Evolutionary conservation across 164 flowering plant species (phyloP).

Genomic region (Protea cynaroides): DNA sequence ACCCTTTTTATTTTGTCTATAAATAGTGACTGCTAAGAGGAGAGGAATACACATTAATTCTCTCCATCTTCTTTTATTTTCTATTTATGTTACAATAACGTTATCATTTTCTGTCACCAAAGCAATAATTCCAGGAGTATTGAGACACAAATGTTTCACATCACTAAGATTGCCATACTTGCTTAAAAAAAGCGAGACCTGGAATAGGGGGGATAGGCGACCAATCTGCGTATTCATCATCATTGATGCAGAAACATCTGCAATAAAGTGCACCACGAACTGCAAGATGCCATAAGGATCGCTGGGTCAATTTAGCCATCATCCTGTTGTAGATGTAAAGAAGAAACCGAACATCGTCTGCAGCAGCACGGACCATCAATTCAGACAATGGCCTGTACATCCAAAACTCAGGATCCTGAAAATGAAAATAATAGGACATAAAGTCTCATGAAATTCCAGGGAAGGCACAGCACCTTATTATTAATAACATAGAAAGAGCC

Average conservation of each 20-base stretch:
- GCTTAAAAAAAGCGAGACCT: slow-evolving; percentile 38
- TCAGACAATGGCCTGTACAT: slow-evolving; percentile 80
- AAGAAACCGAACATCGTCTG: slow-evolving; percentile 97
- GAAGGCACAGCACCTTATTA: neutral
- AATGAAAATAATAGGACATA: slow-evolving; percentile 12
- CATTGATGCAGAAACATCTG: slow-evolving; percentile 81
- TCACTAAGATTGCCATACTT: neutral
- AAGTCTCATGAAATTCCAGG: neutral
- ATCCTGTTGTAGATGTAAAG: slow-evolving; percentile 73
- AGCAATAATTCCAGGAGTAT: neutral
- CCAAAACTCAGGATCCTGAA: slow-evolving; percentile 89
- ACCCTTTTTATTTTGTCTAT: too few relatives aligned
- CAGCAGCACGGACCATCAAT: slow-evolving; percentile 87
- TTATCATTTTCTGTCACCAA: too few relatives aligned
- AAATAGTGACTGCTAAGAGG: too few relatives aligned
- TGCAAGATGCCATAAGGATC: slow-evolving; percentile 73
- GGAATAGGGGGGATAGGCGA: slow-evolving; percentile 69
- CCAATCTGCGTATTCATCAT: slow-evolving; percentile 74
- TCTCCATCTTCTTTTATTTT: too few relatives aligned
- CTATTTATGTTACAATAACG: too few relatives aligned
- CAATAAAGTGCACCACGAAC: slow-evolving; percentile 83
- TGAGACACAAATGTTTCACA: neutral
- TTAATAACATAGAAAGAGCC: neutral
- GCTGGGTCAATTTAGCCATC: slow-evolving; percentile 64
- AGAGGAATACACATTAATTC: too few relatives aligned